Evolutionary conservation across 176 grass and related monocot species (phyloP).

Genomic region (Paspalum notatum): DNA sequence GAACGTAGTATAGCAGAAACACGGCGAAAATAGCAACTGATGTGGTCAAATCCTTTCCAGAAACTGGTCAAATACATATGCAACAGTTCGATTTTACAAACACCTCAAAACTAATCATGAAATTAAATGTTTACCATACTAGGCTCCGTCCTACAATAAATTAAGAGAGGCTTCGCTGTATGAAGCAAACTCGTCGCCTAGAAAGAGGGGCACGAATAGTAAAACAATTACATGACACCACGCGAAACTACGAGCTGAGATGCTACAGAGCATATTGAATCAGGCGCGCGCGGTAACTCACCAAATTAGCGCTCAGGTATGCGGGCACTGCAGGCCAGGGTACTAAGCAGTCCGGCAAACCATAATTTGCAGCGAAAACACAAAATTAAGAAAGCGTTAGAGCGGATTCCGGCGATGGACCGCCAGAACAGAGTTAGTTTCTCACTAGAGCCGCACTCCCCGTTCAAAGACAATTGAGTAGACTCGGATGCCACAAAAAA

Average conservation of each 20-base stretch:
- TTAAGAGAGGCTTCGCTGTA: not conserved
- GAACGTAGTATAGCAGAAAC: conserved; percentile 6
- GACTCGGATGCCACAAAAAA: not conserved
- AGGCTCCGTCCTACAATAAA: conserved; percentile 13
- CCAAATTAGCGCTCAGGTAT: conserved; percentile 2
- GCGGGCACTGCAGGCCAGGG: not conserved
- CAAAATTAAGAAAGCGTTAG: not conserved
- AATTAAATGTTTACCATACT: conserved; percentile 11
- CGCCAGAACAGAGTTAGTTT: not conserved
- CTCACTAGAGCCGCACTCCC: not conserved
- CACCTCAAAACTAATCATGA: not conserved
- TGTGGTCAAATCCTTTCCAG: conserved; percentile 39
- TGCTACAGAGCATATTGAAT: conserved; percentile 16
- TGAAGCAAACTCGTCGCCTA: conserved; percentile 12
- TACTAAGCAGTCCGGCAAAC: conserved; percentile 22
- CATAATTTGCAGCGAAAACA: conserved; percentile 15
- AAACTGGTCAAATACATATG: conserved; percentile 27
- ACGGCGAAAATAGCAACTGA: conserved; percentile 5
- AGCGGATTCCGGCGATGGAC: conserved; percentile 12
- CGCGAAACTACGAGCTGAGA: not conserved
- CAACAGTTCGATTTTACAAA: conserved; percentile 31
- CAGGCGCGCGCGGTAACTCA: not conserved
- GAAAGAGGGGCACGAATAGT: not conserved
- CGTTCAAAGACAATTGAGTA: conserved; percentile 21
- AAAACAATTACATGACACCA: conserved; percentile 8